Conservation (phyloP, 805 yeast species). For the Hanseniaspora meyeri region DNA sequence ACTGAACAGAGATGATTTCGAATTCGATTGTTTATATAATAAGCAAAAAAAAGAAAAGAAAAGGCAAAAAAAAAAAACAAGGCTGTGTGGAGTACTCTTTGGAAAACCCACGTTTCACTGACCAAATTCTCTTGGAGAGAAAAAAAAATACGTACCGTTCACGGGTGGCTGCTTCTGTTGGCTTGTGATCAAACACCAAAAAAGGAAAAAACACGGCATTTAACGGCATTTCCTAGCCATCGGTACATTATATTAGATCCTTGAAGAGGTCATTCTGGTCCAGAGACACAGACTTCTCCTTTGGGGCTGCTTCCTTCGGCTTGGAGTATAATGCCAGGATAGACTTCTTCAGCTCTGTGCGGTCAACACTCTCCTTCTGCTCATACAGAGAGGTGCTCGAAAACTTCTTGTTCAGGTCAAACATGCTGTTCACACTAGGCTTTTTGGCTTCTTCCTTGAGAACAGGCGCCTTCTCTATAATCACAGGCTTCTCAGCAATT, state of each 20-base stretch:
- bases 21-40: no score
- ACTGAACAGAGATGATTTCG: no score
- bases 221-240: no score
- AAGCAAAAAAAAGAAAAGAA: no score
- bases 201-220: no score
- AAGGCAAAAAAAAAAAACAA: no score
- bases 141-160: no score
- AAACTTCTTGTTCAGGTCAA: slow-evolving; percentile 1
- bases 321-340: slow-evolving; percentile 78
- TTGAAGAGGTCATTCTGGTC: slow-evolving; percentile 55
- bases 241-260: slow-evolving; percentile 46
- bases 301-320: slow-evolving; percentile 23
- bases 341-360: slow-evolving; percentile 86
- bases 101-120: no score
- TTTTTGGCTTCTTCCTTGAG: slow-evolving; percentile 3
- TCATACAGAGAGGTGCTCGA: not conserved
- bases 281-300: slow-evolving; percentile 21
- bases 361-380: slow-evolving; percentile 19
- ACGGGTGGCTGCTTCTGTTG: no score
- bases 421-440: not conserved
- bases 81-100: no score
- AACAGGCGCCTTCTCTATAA: not conserved
- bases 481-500: slow-evolving; percentile 7
- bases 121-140: no score
- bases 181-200: no score